Base-by-base conservation (phyloP, 768 basidiomycete genomes). In the Phylloporus scabripes region DNA sequence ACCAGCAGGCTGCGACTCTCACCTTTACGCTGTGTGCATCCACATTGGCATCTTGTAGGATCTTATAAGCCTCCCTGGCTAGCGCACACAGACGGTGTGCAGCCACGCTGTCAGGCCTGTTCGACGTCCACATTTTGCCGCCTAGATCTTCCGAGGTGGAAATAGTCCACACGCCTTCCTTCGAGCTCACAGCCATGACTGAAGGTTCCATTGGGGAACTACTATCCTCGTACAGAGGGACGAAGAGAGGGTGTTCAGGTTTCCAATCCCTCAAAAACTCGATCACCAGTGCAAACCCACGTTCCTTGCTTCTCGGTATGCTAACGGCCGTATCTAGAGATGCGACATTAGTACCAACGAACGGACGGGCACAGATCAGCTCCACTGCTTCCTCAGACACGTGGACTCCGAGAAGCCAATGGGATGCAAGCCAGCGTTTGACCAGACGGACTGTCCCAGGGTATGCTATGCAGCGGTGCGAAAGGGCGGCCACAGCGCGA, bases 341-440 rank as follows among this genome's bases (percentile, higher is more conserved):
- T 55, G 38, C 59, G 60, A 58, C 51, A 64, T 18, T 61, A 1
- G 65, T 74, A n/a, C 78, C 74, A 10, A 92, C 70, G 61, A 94
- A 97, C 14, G 87, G 73, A 29, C 72, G 71, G 0, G 92, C 89
- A 64, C 89, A 91, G 36, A 99, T 65, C 15, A 98, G 71, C 66
- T 99, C 96, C 31, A 90, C 78, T 0, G 80, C 83, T 63, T 97
- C 92, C 50, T 82, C 78, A 6, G 77, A 75, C 46, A 97, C 72
- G 56, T 91, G 86, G 0, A 74, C 68, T 4, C 78, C 74, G 29
- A 98, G 76, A 49, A 96, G 76, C 85, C 88, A 91, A 62, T 99
- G 96, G 7, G 86, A 73, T 0, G 88, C 82, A 46, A 98, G 72
- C 96, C 96, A 99, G 37, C 95, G 79, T 70, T 97, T 95, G 44